Evolutionary conservation across 345 rosid species (phyloP), one percentile per base, ranked within the genome.

Genomic region (Anastatica hierochuntica): DNA sequence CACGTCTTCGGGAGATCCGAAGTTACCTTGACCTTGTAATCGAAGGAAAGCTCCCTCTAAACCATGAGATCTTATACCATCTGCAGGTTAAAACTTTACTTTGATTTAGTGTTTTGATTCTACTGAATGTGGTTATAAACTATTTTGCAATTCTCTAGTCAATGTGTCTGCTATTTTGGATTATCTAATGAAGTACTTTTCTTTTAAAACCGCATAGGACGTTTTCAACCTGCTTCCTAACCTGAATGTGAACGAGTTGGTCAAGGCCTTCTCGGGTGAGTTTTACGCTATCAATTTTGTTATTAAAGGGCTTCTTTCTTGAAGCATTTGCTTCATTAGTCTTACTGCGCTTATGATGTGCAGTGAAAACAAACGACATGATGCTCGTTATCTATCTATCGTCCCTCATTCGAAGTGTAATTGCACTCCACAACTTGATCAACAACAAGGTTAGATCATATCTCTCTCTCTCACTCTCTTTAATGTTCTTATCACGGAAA

Each of bases 141-240:
- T 36, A 23, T 4, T 47, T 54, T 15, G 2, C 5, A 36, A 10
- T 2, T 21, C 41, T 20, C 3, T 63, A 10, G 11, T 40, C 43
- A 18, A 33, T 14, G 15, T 41, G 5, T 12, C 55, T 37, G 43
- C 47, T 31, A 31, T 14, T 7, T 24, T 24, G 21, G 41, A 49
- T 43, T 11, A 10, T 5, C 10, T 54, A 19, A 68, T 48, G 60
- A 45, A 20, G 4, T 13, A 7, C 14, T 37, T 40, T 37, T 40
- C 18, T 26, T 13, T n/a, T n/a, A n/a, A 13, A 57, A 49, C 56
- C 24, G 14, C 15, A 8, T 42, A 90, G 95, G 98, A 92, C 64
- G 95, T 83, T 54, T 87, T 92, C 76, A 88, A 85, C 83, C 76
- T 88, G 39, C 83, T 85, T 33, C 98, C 96, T 2, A 88, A 86